Percentiles rank a stretch among this genome's conserved stretches.
Conservation (phyloP, 257 asterid genomes). For the Nicotiana obtusifolia region DNA sequence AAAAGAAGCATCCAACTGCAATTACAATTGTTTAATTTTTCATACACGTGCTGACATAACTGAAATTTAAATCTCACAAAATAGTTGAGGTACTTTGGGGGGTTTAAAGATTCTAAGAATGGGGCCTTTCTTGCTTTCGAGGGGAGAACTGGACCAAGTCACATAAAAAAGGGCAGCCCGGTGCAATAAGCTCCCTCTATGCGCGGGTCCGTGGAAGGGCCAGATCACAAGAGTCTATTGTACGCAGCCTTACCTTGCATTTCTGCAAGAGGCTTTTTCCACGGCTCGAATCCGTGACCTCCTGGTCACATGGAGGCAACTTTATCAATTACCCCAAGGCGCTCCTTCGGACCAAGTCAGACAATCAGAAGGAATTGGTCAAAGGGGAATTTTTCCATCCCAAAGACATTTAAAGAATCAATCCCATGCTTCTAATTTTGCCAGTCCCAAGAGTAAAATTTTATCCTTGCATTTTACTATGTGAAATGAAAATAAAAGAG, state of each 20-base stretch:
- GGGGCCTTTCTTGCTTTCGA: background rate
- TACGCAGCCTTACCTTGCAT: no score
- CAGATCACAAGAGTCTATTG: no score
- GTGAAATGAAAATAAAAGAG: background rate
- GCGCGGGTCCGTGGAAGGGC: no score
- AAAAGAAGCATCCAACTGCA: background rate
- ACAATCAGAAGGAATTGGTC: background rate
- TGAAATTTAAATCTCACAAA: background rate
- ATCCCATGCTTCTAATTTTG: background rate
- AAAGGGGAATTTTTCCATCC: background rate
- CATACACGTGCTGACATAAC: background rate
- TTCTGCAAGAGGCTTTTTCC: no score
- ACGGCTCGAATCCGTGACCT: no score
- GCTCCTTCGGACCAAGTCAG: background rate
- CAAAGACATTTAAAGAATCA: background rate
- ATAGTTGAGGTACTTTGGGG: constrained; percentile 5
- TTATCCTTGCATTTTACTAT: background rate
- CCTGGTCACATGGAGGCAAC: no score
- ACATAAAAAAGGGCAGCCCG: background rate
- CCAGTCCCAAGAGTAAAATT: background rate
- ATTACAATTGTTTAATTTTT: background rate
- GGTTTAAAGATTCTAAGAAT: background rate
- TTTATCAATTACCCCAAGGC: no score
- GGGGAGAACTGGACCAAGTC: background rate
- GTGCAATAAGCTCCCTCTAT: no score